These are phyloP conservation scores for Penicillium occitanis DNA, from an alignment of 2,329 filamentous ascomycete species.

Conservation along the genomic window DNA sequence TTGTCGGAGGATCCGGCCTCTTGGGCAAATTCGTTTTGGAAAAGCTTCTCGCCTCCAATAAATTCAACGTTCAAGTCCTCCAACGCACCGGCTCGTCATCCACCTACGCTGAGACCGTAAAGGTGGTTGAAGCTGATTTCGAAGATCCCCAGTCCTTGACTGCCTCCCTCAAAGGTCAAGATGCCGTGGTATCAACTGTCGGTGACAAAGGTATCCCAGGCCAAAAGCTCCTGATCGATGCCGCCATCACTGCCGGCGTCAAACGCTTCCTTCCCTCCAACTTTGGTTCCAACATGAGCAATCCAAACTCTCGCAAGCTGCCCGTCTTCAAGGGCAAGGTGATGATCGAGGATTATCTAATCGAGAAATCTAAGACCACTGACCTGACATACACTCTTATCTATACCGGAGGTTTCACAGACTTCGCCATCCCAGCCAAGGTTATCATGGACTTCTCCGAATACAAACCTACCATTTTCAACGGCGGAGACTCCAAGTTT, in stretches of 20 bases:
- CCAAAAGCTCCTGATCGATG: conserved; percentile 58
- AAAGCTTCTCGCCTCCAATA: conserved; percentile 40
- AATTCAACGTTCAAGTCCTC: conserved; percentile 58
- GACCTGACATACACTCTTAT: conserved; percentile 15
- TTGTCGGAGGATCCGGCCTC: conserved; percentile 16
- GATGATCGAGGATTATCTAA: conserved; percentile 11
- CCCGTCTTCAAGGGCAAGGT: conserved; percentile 8
- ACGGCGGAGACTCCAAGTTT: conserved; percentile 12
- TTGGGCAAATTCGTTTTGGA: conserved; percentile 34
- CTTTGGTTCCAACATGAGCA: conserved; percentile 18
- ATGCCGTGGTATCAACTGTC: conserved; percentile 28
- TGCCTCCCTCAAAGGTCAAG: conserved; percentile 25
- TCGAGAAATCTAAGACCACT: conserved; percentile 16
- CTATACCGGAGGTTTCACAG: conserved; percentile 10
- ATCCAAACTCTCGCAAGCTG: conserved; percentile 15
- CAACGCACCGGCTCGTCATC: conserved; percentile 50
- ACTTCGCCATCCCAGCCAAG: conserved; percentile 20
- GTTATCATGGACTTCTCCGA: conserved; percentile 30
- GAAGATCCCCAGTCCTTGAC: conserved; percentile 37
- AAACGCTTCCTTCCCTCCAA: conserved; percentile 40
- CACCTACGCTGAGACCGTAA: conserved; percentile 38
- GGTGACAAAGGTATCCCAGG: conserved; percentile 31
- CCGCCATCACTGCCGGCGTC: conserved; percentile 59
- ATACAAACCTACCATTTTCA: conserved; percentile 12
- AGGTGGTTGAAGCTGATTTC: conserved; percentile 51